phyloP scores from a whole-genome alignment of 176 grass and related monocot genomes.

The Oropetium thomaeum region DNA sequence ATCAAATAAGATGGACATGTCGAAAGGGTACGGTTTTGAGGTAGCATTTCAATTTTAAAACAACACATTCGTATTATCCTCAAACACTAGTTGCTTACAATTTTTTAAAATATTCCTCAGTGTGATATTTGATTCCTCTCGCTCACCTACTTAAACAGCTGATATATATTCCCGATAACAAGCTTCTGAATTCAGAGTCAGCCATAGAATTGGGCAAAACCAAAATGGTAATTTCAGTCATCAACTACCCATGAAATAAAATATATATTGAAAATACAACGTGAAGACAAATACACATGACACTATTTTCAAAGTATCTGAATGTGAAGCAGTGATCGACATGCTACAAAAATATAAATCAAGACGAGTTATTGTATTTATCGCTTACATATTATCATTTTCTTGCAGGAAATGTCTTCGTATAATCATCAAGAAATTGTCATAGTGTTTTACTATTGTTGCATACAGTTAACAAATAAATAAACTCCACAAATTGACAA shows the following conservation, averaged over 20 bases:
- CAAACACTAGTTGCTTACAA: background rate
- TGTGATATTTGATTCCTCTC: background rate
- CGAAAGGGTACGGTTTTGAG: background rate
- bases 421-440: background rate
- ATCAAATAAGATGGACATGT: slow-evolving; percentile 18
- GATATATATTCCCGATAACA: background rate
- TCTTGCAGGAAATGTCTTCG: background rate
- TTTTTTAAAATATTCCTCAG: slow-evolving; percentile 8
- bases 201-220: background rate
- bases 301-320: background rate
- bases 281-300: background rate
- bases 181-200: background rate
- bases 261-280: background rate
- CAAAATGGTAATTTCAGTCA: background rate
- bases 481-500: background rate
- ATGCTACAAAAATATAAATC: background rate
- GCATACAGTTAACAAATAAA: background rate
- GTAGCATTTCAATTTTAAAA: slow-evolving; percentile 6
- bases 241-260: too few relatives aligned
- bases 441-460: background rate
- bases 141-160: background rate
- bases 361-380: background rate
- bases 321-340: background rate
- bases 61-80: slow-evolving; percentile 20
- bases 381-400: background rate